Evolutionary conservation across 257 asterid species (phyloP).

Genomic region (Ballota nigra): DNA sequence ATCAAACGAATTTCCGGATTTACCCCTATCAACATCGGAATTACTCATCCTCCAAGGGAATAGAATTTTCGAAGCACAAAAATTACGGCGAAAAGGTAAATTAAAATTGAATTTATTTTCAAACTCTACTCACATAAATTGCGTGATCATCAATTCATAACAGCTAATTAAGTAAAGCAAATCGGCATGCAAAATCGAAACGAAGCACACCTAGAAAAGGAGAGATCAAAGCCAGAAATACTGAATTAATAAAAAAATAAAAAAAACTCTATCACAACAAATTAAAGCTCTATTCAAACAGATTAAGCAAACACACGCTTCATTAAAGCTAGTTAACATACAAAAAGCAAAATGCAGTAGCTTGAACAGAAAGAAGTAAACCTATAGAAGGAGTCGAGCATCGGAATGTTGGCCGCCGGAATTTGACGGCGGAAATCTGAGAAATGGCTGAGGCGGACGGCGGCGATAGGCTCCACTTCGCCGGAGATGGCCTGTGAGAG

Average conservation of each 20-base stretch:
- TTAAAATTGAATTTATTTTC: neutral
- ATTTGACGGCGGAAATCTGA: constrained; percentile 21
- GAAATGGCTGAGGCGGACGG: constrained; percentile 23
- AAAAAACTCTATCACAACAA: neutral
- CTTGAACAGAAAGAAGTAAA: constrained; percentile 9
- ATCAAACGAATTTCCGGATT: too few species aligned
- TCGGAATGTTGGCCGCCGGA: constrained; percentile 30
- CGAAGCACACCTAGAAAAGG: neutral
- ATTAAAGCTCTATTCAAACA: constrained; percentile 7
- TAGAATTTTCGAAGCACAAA: too few species aligned
- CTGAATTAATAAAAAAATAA: neutral
- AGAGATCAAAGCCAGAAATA: neutral
- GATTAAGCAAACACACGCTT: neutral
- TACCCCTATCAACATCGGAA: too few species aligned
- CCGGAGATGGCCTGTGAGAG: constrained; percentile 30
- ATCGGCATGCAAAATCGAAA: neutral
- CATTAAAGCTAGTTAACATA: constrained; percentile 1
- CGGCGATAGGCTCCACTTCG: constrained; percentile 25
- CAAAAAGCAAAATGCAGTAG: constrained; percentile 1
- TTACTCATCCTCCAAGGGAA: too few species aligned
- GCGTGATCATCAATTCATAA: neutral
- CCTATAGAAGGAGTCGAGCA: constrained; percentile 49
- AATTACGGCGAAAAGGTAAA: too few species aligned
- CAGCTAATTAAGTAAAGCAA: neutral
- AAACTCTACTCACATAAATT: neutral